Evolutionary conservation across 2,329 filamentous ascomycete species (phyloP).

Genomic region (Macroventuria anomochaeta): DNA sequence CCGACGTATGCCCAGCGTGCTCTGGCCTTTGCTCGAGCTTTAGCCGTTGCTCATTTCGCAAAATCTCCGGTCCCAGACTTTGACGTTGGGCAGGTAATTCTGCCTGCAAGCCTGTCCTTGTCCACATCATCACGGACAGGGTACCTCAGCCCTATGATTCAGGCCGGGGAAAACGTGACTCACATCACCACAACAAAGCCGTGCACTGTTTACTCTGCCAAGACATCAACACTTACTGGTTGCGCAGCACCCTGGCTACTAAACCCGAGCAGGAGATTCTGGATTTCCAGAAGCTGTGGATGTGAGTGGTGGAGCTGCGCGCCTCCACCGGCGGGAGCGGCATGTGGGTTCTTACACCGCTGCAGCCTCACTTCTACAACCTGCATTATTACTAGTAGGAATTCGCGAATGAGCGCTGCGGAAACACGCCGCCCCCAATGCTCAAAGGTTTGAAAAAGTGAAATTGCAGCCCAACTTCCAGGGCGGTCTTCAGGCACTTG

Average conservation of each 20-base stretch:
- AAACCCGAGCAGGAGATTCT: background rate
- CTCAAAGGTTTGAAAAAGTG: no score
- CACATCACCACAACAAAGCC: no score
- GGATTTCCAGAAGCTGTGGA: background rate
- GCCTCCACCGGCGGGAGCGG: conserved; percentile 5
- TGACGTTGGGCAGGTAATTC: background rate
- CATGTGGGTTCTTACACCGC: conserved; percentile 6
- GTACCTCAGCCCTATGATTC: background rate
- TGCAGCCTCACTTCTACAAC: conserved; percentile 15
- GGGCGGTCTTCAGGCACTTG: background rate
- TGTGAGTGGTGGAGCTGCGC: conserved; percentile 1
- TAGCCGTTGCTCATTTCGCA: background rate
- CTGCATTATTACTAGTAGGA: background rate
- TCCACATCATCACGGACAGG: background rate
- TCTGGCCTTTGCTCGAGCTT: background rate
- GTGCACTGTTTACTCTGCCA: background rate
- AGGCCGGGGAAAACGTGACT: background rate
- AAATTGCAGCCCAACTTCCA: background rate
- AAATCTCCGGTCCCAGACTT: background rate
- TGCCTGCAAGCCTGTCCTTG: background rate
- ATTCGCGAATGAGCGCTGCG: background rate
- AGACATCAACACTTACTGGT: background rate
- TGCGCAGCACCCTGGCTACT: background rate
- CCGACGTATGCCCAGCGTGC: background rate
- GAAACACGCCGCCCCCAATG: background rate